Conservation (phyloP, 306 rosid species). For the Prunus mira region DNA sequence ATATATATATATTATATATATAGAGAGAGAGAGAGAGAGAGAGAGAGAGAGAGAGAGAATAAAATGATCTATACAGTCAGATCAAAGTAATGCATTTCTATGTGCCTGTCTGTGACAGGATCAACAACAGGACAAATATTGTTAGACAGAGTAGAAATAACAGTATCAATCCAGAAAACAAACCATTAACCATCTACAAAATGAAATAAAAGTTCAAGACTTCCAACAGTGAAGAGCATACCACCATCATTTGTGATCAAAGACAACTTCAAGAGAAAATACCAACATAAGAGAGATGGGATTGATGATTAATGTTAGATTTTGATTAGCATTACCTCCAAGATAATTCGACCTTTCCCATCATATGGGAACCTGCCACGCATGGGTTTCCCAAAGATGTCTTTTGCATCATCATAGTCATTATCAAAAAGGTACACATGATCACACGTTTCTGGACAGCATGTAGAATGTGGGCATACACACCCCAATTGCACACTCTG, state of each 20-base stretch:
- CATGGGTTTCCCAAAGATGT: conserved; percentile 82
- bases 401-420: conserved; percentile 93
- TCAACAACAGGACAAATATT: background rate
- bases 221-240: background rate
- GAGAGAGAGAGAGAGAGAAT: background rate
- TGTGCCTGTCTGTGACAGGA: background rate
- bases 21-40: too few species aligned
- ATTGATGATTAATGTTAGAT: conserved; percentile 20
- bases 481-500: conserved; percentile 87
- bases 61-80: background rate
- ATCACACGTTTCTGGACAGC: conserved; percentile 86
- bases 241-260: background rate
- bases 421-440: conserved; percentile 87
- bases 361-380: conserved; percentile 90
- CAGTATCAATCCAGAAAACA: background rate
- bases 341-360: conserved; percentile 72
- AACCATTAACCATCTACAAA: background rate
- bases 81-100: background rate
- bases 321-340: conserved; percentile 66
- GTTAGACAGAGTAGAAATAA: background rate
- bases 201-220: background rate
- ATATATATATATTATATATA: too few species aligned
- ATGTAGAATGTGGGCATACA: conserved; percentile 58
- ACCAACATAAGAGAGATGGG: background rate
- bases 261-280: background rate